Evolutionary conservation across 371 early-diverging fungal species (phyloP).

Genomic region (Mucor velutinosus): DNA sequence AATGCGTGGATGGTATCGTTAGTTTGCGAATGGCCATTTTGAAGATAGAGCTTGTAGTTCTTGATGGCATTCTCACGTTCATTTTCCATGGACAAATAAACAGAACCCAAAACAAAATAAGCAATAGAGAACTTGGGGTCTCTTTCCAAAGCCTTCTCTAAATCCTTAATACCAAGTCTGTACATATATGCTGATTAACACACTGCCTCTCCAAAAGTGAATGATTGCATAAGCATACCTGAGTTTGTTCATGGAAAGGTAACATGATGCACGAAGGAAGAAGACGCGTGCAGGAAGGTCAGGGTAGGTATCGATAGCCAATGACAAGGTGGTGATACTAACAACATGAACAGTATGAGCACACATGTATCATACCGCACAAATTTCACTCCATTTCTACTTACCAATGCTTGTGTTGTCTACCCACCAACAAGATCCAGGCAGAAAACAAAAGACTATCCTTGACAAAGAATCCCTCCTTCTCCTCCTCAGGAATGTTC

Average conservation of each 20-base stretch:
- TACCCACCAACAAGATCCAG: constrained; percentile 68
- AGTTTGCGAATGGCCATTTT: constrained; percentile 60
- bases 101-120: constrained; percentile 61
- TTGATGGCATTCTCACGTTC: constrained; percentile 58
- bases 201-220: too few species aligned
- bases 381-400: neutral
- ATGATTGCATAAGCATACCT: constrained; percentile 32
- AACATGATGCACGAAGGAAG: constrained; percentile 67
- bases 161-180: constrained; percentile 61
- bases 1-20: constrained; percentile 60
- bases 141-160: constrained; percentile 54
- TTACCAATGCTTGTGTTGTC: constrained; percentile 67
- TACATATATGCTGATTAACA: neutral
- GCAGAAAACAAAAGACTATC: constrained; percentile 52
- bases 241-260: constrained; percentile 54
- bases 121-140: constrained; percentile 58
- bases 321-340: constrained; percentile 60
- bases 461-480: constrained; percentile 56
- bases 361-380: neutral
- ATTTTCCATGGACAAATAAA: constrained; percentile 53
- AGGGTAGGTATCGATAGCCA: constrained; percentile 63
- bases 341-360: neutral
- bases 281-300: constrained; percentile 61
- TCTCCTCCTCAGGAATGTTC: constrained; percentile 50
- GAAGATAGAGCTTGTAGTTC: constrained; percentile 58